Evolutionary conservation across 2,329 filamentous ascomycete species (phyloP), one percentile per base, ranked within the genome.

Genomic region (Falciphora oryzae): DNA sequence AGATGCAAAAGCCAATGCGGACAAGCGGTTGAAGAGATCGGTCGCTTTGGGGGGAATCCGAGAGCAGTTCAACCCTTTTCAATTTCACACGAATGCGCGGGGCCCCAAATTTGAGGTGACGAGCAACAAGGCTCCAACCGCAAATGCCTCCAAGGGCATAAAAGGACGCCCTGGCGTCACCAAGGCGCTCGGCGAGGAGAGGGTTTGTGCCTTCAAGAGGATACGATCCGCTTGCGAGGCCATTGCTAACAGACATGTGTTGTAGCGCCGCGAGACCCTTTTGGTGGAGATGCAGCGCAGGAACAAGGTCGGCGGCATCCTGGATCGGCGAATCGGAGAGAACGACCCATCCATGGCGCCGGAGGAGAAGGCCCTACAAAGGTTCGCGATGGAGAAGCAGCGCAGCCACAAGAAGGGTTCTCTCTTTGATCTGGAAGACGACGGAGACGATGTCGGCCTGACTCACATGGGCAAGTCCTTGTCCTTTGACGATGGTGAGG

Each of bases 41-140:
- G 89, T 87, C 65, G 91, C 93, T 22, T 83, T 99, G 67, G 88
- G 91, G 70, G 87, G 86, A 65, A 97, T 99, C 74, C 90, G 95
- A 73, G 93, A 98, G 73, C 90, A 93, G 70, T 98, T 98, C 85
- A 99, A 99, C 75, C 95, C 95, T 0, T 99, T 99, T 77, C 95
- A 99, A 74, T 86, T 97, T 75, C 96, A 96, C 77, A 87, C 90
- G 65, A 87, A 89, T 57, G 83, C 88, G 1, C 85, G 89, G 66
- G 90, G 89, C 0, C 88, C 88, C 65, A 98, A 98, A 72, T 96
- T 96, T 69, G 88, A 94, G 58, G 89, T 93, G 59, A 93, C 91
- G 0, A 93, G 84, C 63, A 86, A 85, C 68, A 85, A 85, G 65
- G 81, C 85, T 7, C 77, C 79, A 16, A 77, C 77, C 35, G 79